Conservation (phyloP, 1,284 basidiomycete genomes). For the Ustilago nuda region DNA sequence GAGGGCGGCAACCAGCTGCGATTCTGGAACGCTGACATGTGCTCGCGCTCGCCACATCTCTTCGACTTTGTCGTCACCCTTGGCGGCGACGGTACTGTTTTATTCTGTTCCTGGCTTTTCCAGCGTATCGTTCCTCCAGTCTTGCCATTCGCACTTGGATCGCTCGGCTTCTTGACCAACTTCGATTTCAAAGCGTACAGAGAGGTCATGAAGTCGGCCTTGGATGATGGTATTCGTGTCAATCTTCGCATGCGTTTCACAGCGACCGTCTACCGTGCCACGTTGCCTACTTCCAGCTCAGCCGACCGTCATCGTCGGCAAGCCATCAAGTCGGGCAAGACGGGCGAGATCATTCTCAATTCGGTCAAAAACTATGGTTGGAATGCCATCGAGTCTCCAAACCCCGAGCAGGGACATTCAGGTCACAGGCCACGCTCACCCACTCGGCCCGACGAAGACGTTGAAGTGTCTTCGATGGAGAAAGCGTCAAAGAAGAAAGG, state of each 20-base stretch:
- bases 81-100: slow-evolving; percentile 96
- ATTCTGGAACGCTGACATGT: slow-evolving; percentile 98
- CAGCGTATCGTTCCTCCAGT: slow-evolving; percentile 97
- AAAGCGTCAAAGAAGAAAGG: slow-evolving; percentile 75
- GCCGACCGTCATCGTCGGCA: slow-evolving; percentile 54
- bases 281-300: slow-evolving; percentile 40
- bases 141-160: slow-evolving; percentile 96
- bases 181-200: slow-evolving; percentile 93
- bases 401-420: slow-evolving; percentile 17
- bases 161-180: slow-evolving; percentile 96
- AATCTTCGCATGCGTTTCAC: slow-evolving; percentile 99
- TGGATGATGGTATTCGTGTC: slow-evolving; percentile 94
- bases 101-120: slow-evolving; percentile 99
- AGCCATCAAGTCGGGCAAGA: slow-evolving; percentile 64
- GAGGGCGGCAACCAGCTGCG: slow-evolving; percentile 82
- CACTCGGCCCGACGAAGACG: slow-evolving; percentile 27
- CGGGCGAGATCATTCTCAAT: slow-evolving; percentile 66
- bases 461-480: slow-evolving; percentile 28
- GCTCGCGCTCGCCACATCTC: slow-evolving; percentile 86
- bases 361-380: slow-evolving; percentile 64
- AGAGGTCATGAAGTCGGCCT: slow-evolving; percentile 85
- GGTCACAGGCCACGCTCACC: slow-evolving; percentile 23
- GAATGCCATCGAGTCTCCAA: slow-evolving; percentile 60
- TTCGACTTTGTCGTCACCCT: slow-evolving; percentile 98
- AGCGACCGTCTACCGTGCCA: slow-evolving; percentile 84